Evolutionary conservation across 2,329 filamentous ascomycete genomes (phyloP), one percentile per base, ranked within the genome.

Genomic region (Colletotrichum sp.): DNA sequence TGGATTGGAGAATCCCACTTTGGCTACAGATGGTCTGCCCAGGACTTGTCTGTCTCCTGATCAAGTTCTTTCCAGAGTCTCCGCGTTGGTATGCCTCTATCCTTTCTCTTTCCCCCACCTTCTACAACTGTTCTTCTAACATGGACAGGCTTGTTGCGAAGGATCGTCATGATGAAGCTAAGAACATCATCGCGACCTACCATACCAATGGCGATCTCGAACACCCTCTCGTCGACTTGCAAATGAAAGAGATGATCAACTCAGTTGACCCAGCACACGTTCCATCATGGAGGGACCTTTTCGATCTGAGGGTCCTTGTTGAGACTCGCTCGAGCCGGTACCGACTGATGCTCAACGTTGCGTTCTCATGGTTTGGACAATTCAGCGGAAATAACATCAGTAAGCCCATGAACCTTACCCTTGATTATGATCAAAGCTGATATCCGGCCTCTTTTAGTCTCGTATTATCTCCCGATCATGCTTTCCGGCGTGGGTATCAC

Each of bases 81-180:
- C 84, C 84, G 5, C 79, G 83, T 16, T 84, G 77, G 74, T n/a
- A n/a, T n/a, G n/a, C n/a, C n/a, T n/a, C n/a, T n/a, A n/a, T n/a
- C n/a, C n/a, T n/a, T n/a, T n/a, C n/a, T n/a, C n/a, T n/a, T n/a
- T n/a, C n/a, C n/a, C 28, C 28, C 28, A 6, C 6, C 44, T 21
- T 13, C 3, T 9, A 13, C 12, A 24, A 2, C 44, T 4, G n/a
- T 24, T 8, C 6, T 32, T 26, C 15, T 24, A 5, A 32, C 13
- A 89, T 89, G 0, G 84, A 89, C 60, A 91, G 70, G 86, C 88
- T 80, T 73, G 85, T 86, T 28, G 81, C 82, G 36, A 87, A 89
- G 67, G 89, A 88, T 63, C 85, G 88, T 18, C 85, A 86, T 70
- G 87, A 89, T 1, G 87, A 91, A 75, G 90, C 90, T 8, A 82